These are phyloP conservation scores for Colletotrichum kahawae DNA, from an alignment of 2,329 filamentous ascomycete species.

Conservation along the genomic window DNA sequence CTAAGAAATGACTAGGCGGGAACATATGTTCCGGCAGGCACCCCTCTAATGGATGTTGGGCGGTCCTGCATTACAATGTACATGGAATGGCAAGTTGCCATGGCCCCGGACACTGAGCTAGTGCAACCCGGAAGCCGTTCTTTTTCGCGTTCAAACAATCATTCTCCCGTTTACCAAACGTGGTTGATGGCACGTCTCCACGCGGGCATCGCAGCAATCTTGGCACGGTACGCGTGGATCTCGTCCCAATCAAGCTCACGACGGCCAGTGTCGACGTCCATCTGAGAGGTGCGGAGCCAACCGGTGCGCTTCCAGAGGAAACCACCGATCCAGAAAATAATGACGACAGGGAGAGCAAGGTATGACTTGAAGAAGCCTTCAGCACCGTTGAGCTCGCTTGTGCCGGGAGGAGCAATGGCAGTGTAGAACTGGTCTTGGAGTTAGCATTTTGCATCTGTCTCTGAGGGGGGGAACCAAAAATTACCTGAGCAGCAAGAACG, in stretches of 20 bases:
- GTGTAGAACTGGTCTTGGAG: conserved; percentile 47
- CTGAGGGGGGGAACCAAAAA: neutral
- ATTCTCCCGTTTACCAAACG: neutral
- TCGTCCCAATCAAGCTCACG: conserved; percentile 69
- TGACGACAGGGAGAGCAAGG: conserved; percentile 59
- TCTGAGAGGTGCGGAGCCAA: conserved; percentile 65
- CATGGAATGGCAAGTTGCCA: neutral
- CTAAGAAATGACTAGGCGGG: neutral
- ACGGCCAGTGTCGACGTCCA: conserved; percentile 71
- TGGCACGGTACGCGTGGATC: conserved; percentile 60
- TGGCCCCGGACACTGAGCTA: neutral
- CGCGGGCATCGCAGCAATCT: conserved; percentile 54
- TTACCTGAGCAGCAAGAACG: conserved; percentile 49
- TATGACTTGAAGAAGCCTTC: conserved; percentile 60
- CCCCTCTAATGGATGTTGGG: neutral
- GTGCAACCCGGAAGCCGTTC: neutral
- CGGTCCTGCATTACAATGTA: neutral
- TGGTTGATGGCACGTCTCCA: conserved; percentile 43
- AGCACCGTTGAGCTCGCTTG: conserved; percentile 37
- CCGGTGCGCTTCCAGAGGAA: conserved; percentile 69
- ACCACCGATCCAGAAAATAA: conserved; percentile 59
- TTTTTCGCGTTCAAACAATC: neutral
- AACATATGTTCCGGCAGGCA: neutral
- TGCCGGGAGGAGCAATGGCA: conserved; percentile 45
- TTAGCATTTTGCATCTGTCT: neutral